Base-by-base conservation (phyloP, 495 filamentous ascomycete genomes). In the Immersiella caudata region DNA sequence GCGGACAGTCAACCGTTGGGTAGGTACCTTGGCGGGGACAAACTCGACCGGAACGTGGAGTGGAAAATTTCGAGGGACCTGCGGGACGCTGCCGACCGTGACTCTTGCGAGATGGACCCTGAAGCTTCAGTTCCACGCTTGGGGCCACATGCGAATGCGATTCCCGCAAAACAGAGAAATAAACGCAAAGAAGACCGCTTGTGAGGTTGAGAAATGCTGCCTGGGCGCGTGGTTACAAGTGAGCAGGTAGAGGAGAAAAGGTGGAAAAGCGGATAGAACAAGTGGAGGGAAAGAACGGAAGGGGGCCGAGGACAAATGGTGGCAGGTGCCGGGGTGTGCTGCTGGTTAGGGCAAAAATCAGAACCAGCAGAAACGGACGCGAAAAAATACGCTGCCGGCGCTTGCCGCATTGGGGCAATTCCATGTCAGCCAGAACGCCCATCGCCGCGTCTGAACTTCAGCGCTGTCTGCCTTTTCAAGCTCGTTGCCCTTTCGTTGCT, bases 241-340 rank as follows among this genome's bases (percentile, higher is more conserved):
- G 57, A 29, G 59, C 52, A 62, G 36, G 36, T 12, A 35, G 70
- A 58, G 64, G 63, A 66, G 50, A 35, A 62, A 67, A 51, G 64
- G 56, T 62, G 65, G 64, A 67, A 68, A 72, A 65, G 72, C 70
- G 69, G 71, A 69, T 73, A 71, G 70, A 66, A 71, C 56, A 70
- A 60, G 61, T 63, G 26, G 61, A 63, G 68, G 56, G 60, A 58
- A 57, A 72, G 64, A 57, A 51, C 36, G 68, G 55, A 62, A 62
- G 49, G 57, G 60, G 63, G 46, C 59, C 61, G 46, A 61, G 26
- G 59, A 24, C 63, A 73, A 68, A 72, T 64, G 46, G 59, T 72
- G 68, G 68, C 67, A 72, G 67, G 25, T 56, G 27, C 51, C 52
- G 49, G 61, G 25, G 46, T 40, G 21, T 49, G 52, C 21, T 36